Percentiles rank a stretch among this genome's conserved stretches.
Conservation (phyloP, 495 filamentous ascomycete species). For the Penicillium pulvis region DNA sequence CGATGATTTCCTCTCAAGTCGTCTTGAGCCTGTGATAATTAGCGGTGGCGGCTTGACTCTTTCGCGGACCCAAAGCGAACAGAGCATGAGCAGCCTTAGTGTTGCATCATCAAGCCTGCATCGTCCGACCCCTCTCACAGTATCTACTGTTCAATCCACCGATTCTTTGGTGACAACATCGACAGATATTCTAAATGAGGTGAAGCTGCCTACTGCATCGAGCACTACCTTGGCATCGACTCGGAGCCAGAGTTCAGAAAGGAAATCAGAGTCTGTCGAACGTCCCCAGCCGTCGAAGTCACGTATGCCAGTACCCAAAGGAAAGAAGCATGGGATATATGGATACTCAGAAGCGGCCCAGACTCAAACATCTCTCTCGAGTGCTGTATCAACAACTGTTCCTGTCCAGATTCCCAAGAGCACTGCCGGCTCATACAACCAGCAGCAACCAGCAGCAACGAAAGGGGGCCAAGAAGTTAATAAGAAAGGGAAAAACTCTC, state of each 20-base stretch:
- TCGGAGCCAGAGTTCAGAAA: conserved; percentile 15
- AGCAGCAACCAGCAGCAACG: not conserved
- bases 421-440: conserved; percentile 7
- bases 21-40: conserved; percentile 86
- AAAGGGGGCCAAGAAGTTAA: conserved; percentile 24
- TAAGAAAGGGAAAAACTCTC: conserved; percentile 35
- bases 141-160: conserved; percentile 34
- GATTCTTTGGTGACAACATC: conserved; percentile 39
- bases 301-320: conserved; percentile 26
- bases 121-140: conserved; percentile 21
- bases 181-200: conserved; percentile 22
- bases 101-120: conserved; percentile 44
- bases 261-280: not conserved
- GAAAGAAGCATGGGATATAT: conserved; percentile 11
- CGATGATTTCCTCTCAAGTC: conserved; percentile 71
- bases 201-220: conserved; percentile 13
- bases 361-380: conserved; percentile 33
- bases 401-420: conserved; percentile 22
- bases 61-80: conserved; percentile 62
- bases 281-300: conserved; percentile 13
- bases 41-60: conserved; percentile 69
- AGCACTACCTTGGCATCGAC: conserved; percentile 5
- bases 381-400: conserved; percentile 24
- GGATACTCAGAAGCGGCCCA: conserved; percentile 31
- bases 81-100: conserved; percentile 58